Conservation (phyloP, 371 early-diverging fungal genomes). For the Parasitella parasitica region DNA sequence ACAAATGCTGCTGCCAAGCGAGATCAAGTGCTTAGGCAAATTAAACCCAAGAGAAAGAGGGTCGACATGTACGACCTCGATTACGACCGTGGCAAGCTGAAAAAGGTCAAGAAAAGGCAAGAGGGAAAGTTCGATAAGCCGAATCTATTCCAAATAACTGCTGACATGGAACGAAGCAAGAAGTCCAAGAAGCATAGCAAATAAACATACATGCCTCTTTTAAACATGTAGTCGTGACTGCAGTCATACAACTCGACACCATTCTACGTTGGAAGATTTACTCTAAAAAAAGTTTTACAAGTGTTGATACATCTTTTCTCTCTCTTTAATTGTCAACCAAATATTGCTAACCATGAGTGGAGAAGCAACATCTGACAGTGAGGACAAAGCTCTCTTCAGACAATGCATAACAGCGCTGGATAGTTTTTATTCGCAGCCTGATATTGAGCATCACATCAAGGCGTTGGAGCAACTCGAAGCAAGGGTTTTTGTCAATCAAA, state of each 20-base stretch:
- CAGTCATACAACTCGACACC: not conserved
- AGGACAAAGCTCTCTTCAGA: not conserved
- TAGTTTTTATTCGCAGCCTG: not conserved
- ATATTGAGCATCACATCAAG: not conserved
- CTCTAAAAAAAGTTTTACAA: not conserved
- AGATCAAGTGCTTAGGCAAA: slow-evolving; percentile 34
- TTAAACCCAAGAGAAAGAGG: slow-evolving; percentile 59
- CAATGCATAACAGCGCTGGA: slow-evolving; percentile 5
- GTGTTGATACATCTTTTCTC: not conserved
- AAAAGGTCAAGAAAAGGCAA: slow-evolving; percentile 69
- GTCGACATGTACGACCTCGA: slow-evolving; percentile 70
- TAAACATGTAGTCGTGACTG: not conserved
- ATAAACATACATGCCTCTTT: not conserved
- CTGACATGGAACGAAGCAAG: slow-evolving; percentile 24
- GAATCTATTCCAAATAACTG: slow-evolving; percentile 43
- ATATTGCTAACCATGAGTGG: not conserved
- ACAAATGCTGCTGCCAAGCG: slow-evolving; percentile 30
- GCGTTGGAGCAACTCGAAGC: not conserved
- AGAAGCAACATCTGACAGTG: not conserved
- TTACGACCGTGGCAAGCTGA: slow-evolving; percentile 77
- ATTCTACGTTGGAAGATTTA: not conserved
- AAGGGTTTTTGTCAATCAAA: not conserved
- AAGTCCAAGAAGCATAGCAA: slow-evolving; percentile 6
- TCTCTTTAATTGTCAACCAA: not conserved
- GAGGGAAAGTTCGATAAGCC: slow-evolving; percentile 38